A percentile compares a stretch with the other conserved stretches of the same genome.
Evolutionary conservation across 495 filamentous ascomycete genomes (phyloP).

Genomic region (Tuber aestivum): DNA sequence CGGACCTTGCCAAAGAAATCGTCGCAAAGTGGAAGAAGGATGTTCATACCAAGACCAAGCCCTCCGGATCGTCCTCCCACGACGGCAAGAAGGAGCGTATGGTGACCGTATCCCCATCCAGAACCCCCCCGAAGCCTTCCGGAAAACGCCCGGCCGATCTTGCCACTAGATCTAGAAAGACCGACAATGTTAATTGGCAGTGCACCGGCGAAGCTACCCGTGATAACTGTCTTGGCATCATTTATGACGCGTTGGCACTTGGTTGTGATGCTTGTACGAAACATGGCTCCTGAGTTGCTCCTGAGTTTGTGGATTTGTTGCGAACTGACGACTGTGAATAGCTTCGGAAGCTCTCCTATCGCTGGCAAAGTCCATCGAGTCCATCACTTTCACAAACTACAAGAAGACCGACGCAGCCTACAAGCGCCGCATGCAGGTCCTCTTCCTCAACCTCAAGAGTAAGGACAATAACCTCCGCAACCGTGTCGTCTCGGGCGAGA

Average conservation of each 20-base stretch:
- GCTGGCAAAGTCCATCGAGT: constrained; percentile 60
- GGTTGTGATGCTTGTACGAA: constrained; percentile 52
- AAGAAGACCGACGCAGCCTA: constrained; percentile 66
- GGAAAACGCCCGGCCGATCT: constrained; percentile 54
- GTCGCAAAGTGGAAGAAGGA: constrained; percentile 81
- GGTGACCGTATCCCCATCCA: constrained; percentile 46
- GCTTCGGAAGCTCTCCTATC: constrained; percentile 48
- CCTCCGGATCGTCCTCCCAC: constrained; percentile 50
- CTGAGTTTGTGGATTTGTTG: neutral
- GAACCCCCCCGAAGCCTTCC: constrained; percentile 46
- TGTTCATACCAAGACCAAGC: constrained; percentile 63
- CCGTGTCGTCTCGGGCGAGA: constrained; percentile 67
- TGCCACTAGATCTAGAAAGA: constrained; percentile 70
- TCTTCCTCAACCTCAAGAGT: constrained; percentile 91
- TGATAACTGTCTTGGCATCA: constrained; percentile 76
- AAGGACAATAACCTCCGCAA: constrained; percentile 74
- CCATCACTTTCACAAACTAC: constrained; percentile 65
- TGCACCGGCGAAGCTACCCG: constrained; percentile 66
- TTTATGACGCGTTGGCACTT: constrained; percentile 75
- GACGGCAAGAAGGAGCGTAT: constrained; percentile 48
- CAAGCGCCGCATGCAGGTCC: constrained; percentile 75
- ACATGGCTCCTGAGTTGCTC: constrained; percentile 5
- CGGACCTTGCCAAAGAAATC: constrained; percentile 66
- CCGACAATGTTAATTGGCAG: constrained; percentile 65
- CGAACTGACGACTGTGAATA: constrained; percentile 13